Evolutionary conservation across 176 grass and related monocot genomes (phyloP), one percentile per base, ranked within the genome.

Genomic region (Carex cristatella): DNA sequence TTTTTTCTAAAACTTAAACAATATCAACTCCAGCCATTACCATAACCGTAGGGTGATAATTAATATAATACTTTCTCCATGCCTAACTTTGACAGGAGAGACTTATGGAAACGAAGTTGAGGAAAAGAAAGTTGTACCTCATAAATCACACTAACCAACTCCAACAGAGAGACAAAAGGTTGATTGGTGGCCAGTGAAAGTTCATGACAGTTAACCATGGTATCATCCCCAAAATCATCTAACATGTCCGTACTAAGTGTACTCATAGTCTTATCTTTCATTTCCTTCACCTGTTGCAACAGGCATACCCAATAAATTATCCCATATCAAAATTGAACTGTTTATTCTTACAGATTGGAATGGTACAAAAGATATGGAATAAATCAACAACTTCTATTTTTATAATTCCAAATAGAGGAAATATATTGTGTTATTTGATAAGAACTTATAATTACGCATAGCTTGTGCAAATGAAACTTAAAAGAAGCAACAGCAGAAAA

Each of bases 241-340:
- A 79, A 64, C 32, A 87, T 70, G 74, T 98, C 90, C 67, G 91
- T 86, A 84, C 86, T 94, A 82, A 94, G 91, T 15, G 88, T 79
- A 86, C 61, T 92, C 95, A 98, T 98, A 84, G 95, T 85, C 76
- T 90, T 94, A 60, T 98, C 93, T 88, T 98, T 98, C 30, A 94
- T 89, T 92, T 98, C 93, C 76, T 94, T 98, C 84, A 98, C 94
- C 95, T 98, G 88, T 85, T 79, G 57, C 84, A 88, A 75, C 57
- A 65, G 30, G 13, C 9, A 85, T 64, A n/a, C 18, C 57, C n/a
- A 75, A 49, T 53, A 28, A 85, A 51, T 61, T 46, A 33, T n/a
- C 35, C 14, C 9, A 44, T 6, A 70, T 42, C 15, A 70, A 70
- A 37, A 44, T 77, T 77, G 27, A 77, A 55, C 49, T 3, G 27